These are phyloP conservation scores for Penicillium waksmanii DNA, from an alignment of 495 filamentous ascomycete genomes.

Conservation along the genomic window DNA sequence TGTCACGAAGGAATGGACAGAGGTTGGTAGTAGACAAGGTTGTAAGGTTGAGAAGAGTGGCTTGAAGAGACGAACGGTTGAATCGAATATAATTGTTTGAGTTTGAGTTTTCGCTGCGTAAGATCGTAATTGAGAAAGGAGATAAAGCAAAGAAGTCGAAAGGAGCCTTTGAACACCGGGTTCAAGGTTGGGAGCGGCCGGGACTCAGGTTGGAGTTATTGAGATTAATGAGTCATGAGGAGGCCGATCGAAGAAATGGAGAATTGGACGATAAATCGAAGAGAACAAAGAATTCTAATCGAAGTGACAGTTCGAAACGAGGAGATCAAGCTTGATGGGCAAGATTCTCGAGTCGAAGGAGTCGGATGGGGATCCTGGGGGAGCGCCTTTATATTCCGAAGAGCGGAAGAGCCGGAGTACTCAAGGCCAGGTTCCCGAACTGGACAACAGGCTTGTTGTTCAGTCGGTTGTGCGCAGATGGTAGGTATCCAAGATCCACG, in stretches of 20 bases:
- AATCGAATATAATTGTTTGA: conserved; percentile 23
- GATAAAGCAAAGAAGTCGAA: conserved; percentile 33
- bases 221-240: conserved; percentile 46
- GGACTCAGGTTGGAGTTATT: conserved; percentile 41
- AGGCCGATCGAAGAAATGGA: conserved; percentile 21
- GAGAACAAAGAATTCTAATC: conserved; percentile 11
- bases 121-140: conserved; percentile 48
- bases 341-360: conserved; percentile 11
- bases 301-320: conserved; percentile 8
- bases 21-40: conserved; percentile 18
- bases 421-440: conserved; percentile 43
- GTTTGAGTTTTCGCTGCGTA: conserved; percentile 51
- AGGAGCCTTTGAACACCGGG: conserved; percentile 48
- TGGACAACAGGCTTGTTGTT: conserved; percentile 39
- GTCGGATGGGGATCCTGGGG: conserved; percentile 30
- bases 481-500: conserved; percentile 17
- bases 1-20: conserved; percentile 46
- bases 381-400: conserved; percentile 36
- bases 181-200: conserved; percentile 38
- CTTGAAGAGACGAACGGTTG: conserved; percentile 20
- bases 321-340: conserved; percentile 21
- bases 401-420: conserved; percentile 40
- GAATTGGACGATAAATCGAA: conserved; percentile 23
- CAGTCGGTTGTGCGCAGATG: conserved; percentile 24
- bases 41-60: background rate